Evolutionary conservation across 306 rosid genomes (phyloP).

Genomic region (Lathyrus oleraceus): DNA sequence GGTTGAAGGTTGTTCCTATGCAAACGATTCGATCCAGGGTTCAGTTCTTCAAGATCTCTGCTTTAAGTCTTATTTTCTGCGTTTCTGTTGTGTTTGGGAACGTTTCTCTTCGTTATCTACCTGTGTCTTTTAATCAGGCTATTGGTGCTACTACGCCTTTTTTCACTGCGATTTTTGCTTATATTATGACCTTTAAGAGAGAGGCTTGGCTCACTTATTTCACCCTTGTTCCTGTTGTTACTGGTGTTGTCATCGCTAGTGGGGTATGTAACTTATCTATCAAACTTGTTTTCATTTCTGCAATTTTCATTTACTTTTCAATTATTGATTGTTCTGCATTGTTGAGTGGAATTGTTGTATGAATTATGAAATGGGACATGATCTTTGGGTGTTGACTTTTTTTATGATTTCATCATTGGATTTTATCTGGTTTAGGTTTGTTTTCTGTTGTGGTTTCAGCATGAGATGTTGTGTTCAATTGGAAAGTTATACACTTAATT

Average conservation of each 20-base stretch:
- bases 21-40: conserved; percentile 94
- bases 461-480: conserved; percentile 19
- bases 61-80: conserved; percentile 83
- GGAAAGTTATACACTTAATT: background rate
- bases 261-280: conserved; percentile 60
- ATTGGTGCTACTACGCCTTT: conserved; percentile 97
- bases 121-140: conserved; percentile 95
- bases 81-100: conserved; percentile 97
- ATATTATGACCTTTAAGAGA: conserved; percentile 85
- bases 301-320: conserved; percentile 17
- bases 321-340: conserved; percentile 17
- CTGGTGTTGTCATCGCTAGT: conserved; percentile 94
- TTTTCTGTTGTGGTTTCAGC: conserved; percentile 12
- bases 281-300: background rate
- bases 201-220: conserved; percentile 98
- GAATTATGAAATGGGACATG: background rate
- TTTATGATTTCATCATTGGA: background rate
- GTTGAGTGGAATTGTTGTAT: background rate
- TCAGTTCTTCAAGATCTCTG: conserved; percentile 91
- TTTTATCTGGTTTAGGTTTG: conserved; percentile 5
- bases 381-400: conserved; percentile 18
- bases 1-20: conserved; percentile 96
- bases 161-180: conserved; percentile 94
- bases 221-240: conserved; percentile 94
- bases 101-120: conserved; percentile 80